These are phyloP conservation scores for Lachnellula arida DNA, from an alignment of 2,329 filamentous ascomycete genomes.

Conservation along the genomic window DNA sequence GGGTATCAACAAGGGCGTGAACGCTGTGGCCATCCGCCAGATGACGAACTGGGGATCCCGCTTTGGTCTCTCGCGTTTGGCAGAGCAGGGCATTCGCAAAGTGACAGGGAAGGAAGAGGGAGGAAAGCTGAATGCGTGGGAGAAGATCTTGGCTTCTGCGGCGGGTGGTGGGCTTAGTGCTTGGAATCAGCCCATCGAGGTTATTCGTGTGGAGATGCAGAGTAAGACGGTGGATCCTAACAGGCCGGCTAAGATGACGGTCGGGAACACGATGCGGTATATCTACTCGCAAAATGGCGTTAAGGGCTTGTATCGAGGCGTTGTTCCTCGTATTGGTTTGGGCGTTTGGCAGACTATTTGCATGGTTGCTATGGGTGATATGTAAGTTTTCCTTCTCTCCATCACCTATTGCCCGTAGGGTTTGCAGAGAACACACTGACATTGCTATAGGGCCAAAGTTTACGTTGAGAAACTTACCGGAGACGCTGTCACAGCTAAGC, in stretches of 20 bases:
- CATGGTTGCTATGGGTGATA: slow-evolving; percentile 98
- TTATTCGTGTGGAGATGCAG: slow-evolving; percentile 99
- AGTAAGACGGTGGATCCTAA: slow-evolving; percentile 98
- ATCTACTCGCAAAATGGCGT: slow-evolving; percentile 88
- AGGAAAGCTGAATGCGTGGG: slow-evolving; percentile 70
- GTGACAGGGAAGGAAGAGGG: slow-evolving; percentile 72
- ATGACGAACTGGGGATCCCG: slow-evolving; percentile 99
- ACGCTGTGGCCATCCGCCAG: slow-evolving; percentile 96
- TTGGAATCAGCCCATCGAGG: slow-evolving; percentile 99
- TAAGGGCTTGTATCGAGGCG: slow-evolving; percentile 91
- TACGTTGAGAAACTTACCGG: slow-evolving; percentile 65
- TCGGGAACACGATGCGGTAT: slow-evolving; percentile 78
- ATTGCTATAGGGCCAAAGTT: slow-evolving; percentile 55
- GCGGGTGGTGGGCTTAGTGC: slow-evolving; percentile 91
- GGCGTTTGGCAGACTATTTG: slow-evolving; percentile 99
- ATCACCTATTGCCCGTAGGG: neutral
- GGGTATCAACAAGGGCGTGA: slow-evolving; percentile 98
- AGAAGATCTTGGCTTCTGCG: slow-evolving; percentile 85
- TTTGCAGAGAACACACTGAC: slow-evolving; percentile 10
- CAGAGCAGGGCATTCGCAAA: slow-evolving; percentile 81
- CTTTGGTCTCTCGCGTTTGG: slow-evolving; percentile 88
- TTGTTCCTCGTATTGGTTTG: slow-evolving; percentile 88
- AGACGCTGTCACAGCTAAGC: slow-evolving; percentile 61
- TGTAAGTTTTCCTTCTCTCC: slow-evolving; percentile 56
- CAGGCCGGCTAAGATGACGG: slow-evolving; percentile 98